Conservation (phyloP, 768 basidiomycete genomes). For the Termitomyces sp. region DNA sequence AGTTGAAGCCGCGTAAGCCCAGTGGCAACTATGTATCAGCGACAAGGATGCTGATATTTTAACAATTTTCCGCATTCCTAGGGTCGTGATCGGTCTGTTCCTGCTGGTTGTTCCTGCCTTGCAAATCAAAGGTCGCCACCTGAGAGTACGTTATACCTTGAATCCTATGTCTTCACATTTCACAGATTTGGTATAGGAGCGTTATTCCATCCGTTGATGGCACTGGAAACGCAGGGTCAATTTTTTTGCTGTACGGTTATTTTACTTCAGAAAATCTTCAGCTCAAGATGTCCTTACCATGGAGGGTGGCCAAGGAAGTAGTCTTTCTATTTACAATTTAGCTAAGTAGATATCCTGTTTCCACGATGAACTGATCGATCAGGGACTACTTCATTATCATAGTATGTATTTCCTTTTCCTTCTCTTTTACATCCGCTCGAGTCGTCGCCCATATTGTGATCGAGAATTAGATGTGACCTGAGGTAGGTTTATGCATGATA, state of each 20-base stretch:
- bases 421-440: background rate
- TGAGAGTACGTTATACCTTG: slow-evolving; percentile 35
- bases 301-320: background rate
- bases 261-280: background rate
- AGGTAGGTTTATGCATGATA: too few species aligned
- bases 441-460: too few species aligned
- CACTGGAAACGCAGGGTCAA: background rate
- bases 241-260: background rate
- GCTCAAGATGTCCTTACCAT: background rate
- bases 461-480: too few species aligned
- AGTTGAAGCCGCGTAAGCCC: slow-evolving; percentile 48
- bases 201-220: slow-evolving; percentile 19
- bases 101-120: slow-evolving; percentile 46
- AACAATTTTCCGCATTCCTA: slow-evolving; percentile 11
- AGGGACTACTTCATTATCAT: background rate
- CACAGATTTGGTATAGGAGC: slow-evolving; percentile 14
- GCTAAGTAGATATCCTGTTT: background rate
- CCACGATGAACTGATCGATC: background rate
- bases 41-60: background rate
- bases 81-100: slow-evolving; percentile 49
- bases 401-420: too few species aligned
- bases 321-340: background rate
- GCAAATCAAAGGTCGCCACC: slow-evolving; percentile 41
- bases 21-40: background rate
- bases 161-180: background rate